Conservation (phyloP, 2,329 filamentous ascomycete species). For the Aureobasidium subglaciale region DNA sequence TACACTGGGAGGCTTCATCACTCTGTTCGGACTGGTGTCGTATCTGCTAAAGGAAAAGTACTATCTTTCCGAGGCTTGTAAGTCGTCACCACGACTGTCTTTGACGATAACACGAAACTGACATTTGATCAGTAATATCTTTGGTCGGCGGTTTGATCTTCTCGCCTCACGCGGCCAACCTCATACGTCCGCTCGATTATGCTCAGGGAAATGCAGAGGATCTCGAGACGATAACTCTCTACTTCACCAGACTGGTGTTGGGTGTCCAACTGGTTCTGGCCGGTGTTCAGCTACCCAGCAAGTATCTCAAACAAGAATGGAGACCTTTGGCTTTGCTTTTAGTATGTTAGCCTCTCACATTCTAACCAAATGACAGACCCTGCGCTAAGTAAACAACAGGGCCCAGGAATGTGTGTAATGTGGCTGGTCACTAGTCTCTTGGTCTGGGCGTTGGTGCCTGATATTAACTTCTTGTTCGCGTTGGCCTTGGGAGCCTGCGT, state of each 20-base stretch:
- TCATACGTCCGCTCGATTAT: conserved; percentile 68
- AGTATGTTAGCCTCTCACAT: neutral
- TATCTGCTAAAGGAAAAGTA: conserved; percentile 84
- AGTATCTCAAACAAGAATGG: conserved; percentile 75
- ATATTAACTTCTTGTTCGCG: conserved; percentile 67
- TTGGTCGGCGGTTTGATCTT: conserved; percentile 71
- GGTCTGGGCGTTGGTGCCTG: conserved; percentile 68
- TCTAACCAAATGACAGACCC: neutral
- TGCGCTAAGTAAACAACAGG: conserved; percentile 27
- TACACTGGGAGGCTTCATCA: conserved; percentile 78
- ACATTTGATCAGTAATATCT: conserved; percentile 60
- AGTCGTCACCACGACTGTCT: conserved; percentile 31
- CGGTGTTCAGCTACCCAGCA: conserved; percentile 77
- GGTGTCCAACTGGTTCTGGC: conserved; percentile 86
- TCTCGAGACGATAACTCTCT: conserved; percentile 67
- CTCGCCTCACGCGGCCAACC: conserved; percentile 68
- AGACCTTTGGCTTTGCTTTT: conserved; percentile 66
- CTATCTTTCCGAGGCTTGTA: conserved; percentile 84
- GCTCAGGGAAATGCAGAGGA: conserved; percentile 51
- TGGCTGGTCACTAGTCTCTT: conserved; percentile 76
- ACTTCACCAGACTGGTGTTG: conserved; percentile 79
- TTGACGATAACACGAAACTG: neutral
- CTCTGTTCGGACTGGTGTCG: conserved; percentile 82
- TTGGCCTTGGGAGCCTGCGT: conserved; percentile 77
- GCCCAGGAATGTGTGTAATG: conserved; percentile 80